Base-by-base conservation (phyloP, 2,329 filamentous ascomycete species). In the Geosmithia morbida region DNA sequence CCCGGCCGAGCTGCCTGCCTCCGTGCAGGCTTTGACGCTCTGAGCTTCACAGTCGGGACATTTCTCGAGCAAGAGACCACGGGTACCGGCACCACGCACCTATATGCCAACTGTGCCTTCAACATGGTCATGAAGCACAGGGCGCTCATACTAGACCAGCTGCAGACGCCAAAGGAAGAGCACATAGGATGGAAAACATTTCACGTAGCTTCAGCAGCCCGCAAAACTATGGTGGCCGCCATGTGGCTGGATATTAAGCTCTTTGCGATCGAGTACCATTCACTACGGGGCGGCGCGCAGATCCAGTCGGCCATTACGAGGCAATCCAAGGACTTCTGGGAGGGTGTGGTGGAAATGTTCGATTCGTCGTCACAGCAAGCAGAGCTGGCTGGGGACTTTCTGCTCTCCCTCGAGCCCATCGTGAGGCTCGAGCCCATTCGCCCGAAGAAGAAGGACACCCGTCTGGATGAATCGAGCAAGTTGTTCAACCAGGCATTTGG, bases 401-500 rank as follows among this genome's bases (percentile, higher is more conserved):
- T 96, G 2, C 69, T 81, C 44, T 85, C 85, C 8, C 79, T 85
- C 8, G 71, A 78, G 46, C 75, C 79, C 1, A 68, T 96, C 1
- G 77, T 87, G 18, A 80, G 83, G 0, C 69, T 95, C 18, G 89
- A 96, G 60, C 77, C 79, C 48, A 82, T 95, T 48, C 69, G 74
- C 17, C 72, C 74, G 0, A 68, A 66, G 11, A 75, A 77, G 57
- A 69, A 64, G 41, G 65, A 64, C 43, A 56, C 57, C 16, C 56
- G 62, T n/a, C 59, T 66, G 60, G 50, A 63, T 63, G 54, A 68
- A 55, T 48, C 61, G 53, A 51, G 59, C 57, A 49, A 83, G n/a
- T 71, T 77, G 26, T 97, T 94, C 70, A 97, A 97, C 58, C 66
- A 72, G 44, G 79, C 82, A 20, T 83, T 90, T 6, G 59, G 64